Evolutionary conservation across 805 yeast species (phyloP).

Genomic region (Teunomyces lycoperdinae): DNA sequence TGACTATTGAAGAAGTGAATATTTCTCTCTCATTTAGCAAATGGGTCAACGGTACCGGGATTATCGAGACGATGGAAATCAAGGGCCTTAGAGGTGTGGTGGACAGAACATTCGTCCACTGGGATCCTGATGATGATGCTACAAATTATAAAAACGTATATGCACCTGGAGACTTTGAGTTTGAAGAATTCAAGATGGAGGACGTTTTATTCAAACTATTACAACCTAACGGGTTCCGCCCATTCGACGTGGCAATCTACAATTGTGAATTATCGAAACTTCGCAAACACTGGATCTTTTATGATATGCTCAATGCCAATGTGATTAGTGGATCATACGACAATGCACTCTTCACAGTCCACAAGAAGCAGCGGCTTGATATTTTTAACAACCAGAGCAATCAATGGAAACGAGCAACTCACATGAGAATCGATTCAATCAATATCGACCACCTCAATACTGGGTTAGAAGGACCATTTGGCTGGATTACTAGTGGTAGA

Average conservation of each 20-base stretch:
- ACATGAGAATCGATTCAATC: conserved; percentile 81
- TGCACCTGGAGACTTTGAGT: conserved; percentile 89
- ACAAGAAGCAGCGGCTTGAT: conserved; percentile 63
- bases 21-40: conserved; percentile 77
- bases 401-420: conserved; percentile 62
- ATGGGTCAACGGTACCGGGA: conserved; percentile 90
- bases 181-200: conserved; percentile 76
- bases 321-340: conserved; percentile 90
- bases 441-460: conserved; percentile 86
- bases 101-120: conserved; percentile 82
- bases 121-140: conserved; percentile 83
- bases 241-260: conserved; percentile 84
- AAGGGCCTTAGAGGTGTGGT: conserved; percentile 89
- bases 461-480: conserved; percentile 92
- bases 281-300: conserved; percentile 90
- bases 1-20: conserved; percentile 82
- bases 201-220: conserved; percentile 79
- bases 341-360: conserved; percentile 87
- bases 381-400: conserved; percentile 33
- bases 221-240: conserved; percentile 80
- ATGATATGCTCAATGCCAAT: conserved; percentile 81
- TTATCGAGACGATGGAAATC: conserved; percentile 70
- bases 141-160: conserved; percentile 71
- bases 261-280: conserved; percentile 76
- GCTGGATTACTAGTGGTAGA: conserved; percentile 91